Percentiles rank a stretch among this genome's conserved stretches.
Conservation (phyloP, 257 asterid species). For the Solanum phureja region DNA sequence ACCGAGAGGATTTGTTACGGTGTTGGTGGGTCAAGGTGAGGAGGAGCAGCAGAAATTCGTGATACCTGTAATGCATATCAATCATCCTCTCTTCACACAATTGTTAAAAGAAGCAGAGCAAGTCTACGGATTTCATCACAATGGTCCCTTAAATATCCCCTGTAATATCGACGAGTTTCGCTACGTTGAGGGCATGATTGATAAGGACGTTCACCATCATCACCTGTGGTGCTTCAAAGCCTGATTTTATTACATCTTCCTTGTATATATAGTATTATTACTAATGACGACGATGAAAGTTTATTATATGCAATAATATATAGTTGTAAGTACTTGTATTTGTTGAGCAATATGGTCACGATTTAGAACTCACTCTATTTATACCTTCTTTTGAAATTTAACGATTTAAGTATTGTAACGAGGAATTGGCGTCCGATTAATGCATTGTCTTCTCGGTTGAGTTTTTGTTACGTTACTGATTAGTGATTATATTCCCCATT, state of each 20-base stretch:
- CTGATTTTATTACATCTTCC: neutral
- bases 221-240: slow-evolving; percentile 44
- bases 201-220: slow-evolving; percentile 24
- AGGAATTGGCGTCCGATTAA: no score
- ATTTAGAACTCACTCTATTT: no score
- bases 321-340: neutral
- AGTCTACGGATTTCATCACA: slow-evolving; percentile 55
- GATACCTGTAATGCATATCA: slow-evolving; percentile 44
- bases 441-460: no score
- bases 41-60: slow-evolving; percentile 40
- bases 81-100: slow-evolving; percentile 47
- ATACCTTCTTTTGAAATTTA: no score
- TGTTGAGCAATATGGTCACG: no score
- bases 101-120: slow-evolving; percentile 59
- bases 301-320: neutral
- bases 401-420: no score
- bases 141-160: slow-evolving; percentile 53
- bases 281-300: neutral
- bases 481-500: no score
- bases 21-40: slow-evolving; percentile 50
- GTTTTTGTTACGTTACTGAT: no score
- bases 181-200: slow-evolving; percentile 33
- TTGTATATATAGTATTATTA: no score
- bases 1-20: slow-evolving; percentile 44
- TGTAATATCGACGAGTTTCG: slow-evolving; percentile 50